Conservation (phyloP, 2,329 filamentous ascomycete species). For the Diaporthe vaccinii region DNA sequence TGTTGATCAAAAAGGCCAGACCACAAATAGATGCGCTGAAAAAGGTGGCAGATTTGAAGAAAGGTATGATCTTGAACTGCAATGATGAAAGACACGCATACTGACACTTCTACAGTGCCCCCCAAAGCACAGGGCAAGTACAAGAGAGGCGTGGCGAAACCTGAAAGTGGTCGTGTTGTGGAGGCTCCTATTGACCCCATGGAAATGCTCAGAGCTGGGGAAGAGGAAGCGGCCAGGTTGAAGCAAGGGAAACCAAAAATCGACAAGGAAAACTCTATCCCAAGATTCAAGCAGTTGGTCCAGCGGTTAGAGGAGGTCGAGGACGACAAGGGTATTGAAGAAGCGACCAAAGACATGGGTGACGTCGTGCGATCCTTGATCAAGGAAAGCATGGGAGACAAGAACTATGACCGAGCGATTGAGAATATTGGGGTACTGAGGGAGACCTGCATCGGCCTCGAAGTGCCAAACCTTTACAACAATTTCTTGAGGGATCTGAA, state of each 20-base stretch:
- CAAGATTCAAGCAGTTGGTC: conserved; percentile 89
- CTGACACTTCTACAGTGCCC: conserved; percentile 68
- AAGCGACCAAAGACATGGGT: conserved; percentile 81
- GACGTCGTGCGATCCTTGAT: conserved; percentile 78
- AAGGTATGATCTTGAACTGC: conserved; percentile 65
- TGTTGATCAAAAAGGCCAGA: conserved; percentile 71
- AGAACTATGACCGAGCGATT: conserved; percentile 78
- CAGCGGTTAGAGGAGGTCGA: conserved; percentile 56
- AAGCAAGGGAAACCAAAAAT: conserved; percentile 54
- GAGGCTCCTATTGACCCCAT: background rate
- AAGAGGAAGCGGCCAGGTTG: conserved; percentile 42
- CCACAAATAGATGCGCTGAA: conserved; percentile 74
- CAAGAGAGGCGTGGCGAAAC: conserved; percentile 59
- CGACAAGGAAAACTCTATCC: conserved; percentile 80
- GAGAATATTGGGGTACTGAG: conserved; percentile 85
- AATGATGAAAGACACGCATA: background rate
- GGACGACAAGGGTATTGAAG: conserved; percentile 72
- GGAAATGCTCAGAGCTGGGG: background rate
- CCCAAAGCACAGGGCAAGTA: conserved; percentile 83
- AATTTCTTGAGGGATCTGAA: conserved; percentile 80
- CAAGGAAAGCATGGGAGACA: conserved; percentile 79
- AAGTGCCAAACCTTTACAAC: conserved; percentile 84
- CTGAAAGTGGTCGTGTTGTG: conserved; percentile 14
- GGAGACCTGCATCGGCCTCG: conserved; percentile 80
- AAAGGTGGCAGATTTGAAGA: conserved; percentile 83